These are phyloP conservation scores for Fraxinus angustifolia DNA, from an alignment of 305 asterid genomes.

Conservation along the genomic window DNA sequence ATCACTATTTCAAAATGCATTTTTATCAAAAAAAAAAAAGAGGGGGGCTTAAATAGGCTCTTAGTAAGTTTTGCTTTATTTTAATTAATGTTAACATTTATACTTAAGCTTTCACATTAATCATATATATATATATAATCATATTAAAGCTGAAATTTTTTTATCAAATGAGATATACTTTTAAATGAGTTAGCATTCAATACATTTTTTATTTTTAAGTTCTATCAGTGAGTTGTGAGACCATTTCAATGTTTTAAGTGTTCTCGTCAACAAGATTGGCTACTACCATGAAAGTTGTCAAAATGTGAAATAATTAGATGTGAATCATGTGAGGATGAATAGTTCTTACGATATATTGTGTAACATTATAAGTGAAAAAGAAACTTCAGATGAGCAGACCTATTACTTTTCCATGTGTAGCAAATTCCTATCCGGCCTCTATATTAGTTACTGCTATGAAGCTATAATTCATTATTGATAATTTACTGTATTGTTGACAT, in stretches of 20 bases:
- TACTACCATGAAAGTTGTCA: background rate
- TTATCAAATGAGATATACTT: background rate
- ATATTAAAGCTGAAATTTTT: background rate
- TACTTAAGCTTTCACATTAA: background rate
- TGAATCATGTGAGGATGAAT: background rate
- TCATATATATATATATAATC: background rate
- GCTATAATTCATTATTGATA: background rate
- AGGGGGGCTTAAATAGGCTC: too few relatives aligned
- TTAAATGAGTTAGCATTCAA: background rate
- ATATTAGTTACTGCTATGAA: background rate
- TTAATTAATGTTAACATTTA: background rate
- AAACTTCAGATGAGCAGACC: background rate
- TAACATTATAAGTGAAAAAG: background rate
- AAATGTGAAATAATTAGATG: background rate
- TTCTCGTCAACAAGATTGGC: background rate
- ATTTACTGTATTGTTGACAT: background rate
- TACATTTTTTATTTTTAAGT: background rate
- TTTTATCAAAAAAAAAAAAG: too few relatives aligned
- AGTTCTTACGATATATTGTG: background rate
- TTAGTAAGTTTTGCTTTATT: slow-evolving; percentile 7
- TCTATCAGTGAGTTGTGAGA: background rate
- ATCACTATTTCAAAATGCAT: too few relatives aligned
- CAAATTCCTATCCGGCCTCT: background rate
- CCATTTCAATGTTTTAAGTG: background rate
- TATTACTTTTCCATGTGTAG: background rate